These are phyloP conservation scores for Pyrenochaeta sp. DNA, from an alignment of 2,329 filamentous ascomycete species.

Conservation along the genomic window DNA sequence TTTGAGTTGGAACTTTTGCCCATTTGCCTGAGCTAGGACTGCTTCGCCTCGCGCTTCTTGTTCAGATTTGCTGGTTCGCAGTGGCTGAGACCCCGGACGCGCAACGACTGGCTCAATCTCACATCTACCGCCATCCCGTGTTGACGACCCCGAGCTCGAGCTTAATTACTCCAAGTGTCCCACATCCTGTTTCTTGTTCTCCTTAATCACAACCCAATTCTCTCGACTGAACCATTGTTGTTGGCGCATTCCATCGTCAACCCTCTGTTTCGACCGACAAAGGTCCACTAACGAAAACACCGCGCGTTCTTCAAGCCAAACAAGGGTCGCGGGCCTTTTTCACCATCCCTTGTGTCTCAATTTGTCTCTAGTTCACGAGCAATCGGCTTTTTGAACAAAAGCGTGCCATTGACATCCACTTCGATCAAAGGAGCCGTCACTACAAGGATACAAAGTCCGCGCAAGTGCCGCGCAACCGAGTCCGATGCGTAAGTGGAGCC, in stretches of 20 bases:
- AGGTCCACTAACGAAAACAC: slow-evolving; percentile 7
- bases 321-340: no score
- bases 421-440: slow-evolving; percentile 3
- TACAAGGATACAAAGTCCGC: slow-evolving; percentile 18
- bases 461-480: slow-evolving; percentile 20
- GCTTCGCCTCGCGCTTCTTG: slow-evolving; percentile 6
- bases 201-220: slow-evolving; percentile 4
- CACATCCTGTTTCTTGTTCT: slow-evolving; percentile 15
- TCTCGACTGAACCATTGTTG: no score
- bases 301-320: no score
- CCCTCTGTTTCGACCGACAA: slow-evolving; percentile 10
- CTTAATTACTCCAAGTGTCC: slow-evolving; percentile 19
- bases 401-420: slow-evolving; percentile 6
- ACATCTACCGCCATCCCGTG: no score
- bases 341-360: no score
- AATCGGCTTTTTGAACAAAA: neutral
- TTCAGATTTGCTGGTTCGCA: neutral
- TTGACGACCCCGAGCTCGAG: no score
- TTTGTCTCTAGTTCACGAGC: no score
- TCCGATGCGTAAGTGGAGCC: slow-evolving; percentile 35
- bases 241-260: no score
- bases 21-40: slow-evolving; percentile 15
- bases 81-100: slow-evolving; percentile 6
- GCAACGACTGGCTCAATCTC: no score
- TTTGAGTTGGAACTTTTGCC: slow-evolving; percentile 14